phyloP scores from a whole-genome alignment of 305 asterid genomes.

The Fraxinus latifolia region DNA sequence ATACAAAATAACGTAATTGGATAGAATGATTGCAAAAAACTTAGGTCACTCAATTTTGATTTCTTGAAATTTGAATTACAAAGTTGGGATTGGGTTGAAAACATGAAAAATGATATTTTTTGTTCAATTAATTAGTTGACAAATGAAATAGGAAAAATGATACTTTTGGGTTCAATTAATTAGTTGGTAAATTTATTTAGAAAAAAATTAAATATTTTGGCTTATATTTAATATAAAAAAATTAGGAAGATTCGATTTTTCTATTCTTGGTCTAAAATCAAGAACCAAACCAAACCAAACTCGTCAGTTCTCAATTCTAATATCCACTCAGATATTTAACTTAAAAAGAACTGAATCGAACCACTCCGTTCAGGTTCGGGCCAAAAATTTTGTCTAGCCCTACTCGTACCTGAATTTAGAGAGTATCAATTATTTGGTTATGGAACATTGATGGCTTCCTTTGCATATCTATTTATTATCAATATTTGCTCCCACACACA shows the following conservation, averaged over 20 bases:
- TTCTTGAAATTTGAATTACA: background rate
- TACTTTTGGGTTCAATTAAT: background rate
- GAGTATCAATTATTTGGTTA: background rate
- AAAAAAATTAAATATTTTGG: no score
- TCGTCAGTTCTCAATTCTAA: background rate
- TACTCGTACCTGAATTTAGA: background rate
- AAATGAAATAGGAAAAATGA: background rate
- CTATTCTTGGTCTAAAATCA: background rate
- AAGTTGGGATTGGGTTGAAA: background rate
- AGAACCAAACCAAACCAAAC: background rate
- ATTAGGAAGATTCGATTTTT: background rate
- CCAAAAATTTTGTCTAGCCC: background rate
- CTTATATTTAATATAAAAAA: no score
- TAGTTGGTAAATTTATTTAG: no score
- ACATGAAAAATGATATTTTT: no score
- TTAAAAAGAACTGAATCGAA: background rate
- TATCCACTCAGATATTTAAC: background rate
- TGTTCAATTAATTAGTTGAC: background rate
- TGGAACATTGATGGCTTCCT: background rate
- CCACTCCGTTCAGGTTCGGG: background rate
- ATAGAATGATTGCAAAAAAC: background rate
- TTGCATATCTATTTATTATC: background rate
- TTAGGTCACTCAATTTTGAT: background rate
- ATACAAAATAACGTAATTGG: no score
- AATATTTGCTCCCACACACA: background rate